phyloP scores from a whole-genome alignment of 352 stramenopile genomes.

The Pythium periplocum region DNA sequence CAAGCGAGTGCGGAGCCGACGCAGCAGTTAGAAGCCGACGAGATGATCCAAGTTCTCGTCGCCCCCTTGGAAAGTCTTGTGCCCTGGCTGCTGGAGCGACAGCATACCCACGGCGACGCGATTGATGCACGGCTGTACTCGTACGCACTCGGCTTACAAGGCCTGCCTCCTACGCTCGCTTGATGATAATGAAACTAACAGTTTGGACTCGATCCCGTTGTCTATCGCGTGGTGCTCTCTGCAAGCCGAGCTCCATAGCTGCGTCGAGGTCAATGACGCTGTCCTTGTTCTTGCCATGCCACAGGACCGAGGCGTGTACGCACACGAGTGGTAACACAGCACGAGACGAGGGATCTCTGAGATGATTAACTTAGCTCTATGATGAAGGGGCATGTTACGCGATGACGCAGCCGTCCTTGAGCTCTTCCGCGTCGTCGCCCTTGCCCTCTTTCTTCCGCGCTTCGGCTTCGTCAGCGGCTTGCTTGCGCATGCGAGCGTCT shows the following conservation, averaged over 20 bases:
- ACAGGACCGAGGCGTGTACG: no score
- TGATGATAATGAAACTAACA: background rate
- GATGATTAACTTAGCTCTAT: no score
- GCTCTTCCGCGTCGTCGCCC: constrained; percentile 9
- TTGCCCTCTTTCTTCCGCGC: constrained; percentile 21
- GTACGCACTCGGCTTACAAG: constrained; percentile 45
- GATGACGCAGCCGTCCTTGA: constrained; percentile 26
- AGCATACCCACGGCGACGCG: constrained; percentile 29
- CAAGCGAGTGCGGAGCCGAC: constrained; percentile 19
- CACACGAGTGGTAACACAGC: no score
- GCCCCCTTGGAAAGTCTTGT: constrained; percentile 58
- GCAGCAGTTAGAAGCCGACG: constrained; percentile 58
- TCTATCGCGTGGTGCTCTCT: background rate
- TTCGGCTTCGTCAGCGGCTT: constrained; percentile 38
- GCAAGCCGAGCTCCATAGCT: no score
- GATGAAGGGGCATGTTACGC: constrained; percentile 8
- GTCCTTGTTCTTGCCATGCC: no score
- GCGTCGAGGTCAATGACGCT: no score
- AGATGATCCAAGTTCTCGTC: constrained; percentile 68
- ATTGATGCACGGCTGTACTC: constrained; percentile 60
- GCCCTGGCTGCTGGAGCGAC: constrained; percentile 44
- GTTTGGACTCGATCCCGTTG: background rate
- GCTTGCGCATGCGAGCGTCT: constrained; percentile 52
- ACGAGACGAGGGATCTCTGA: no score
- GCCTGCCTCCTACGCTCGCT: constrained; percentile 12